phyloP scores from a whole-genome alignment of 352 stramenopile genomes.

The Pythium aphanidermatum region DNA sequence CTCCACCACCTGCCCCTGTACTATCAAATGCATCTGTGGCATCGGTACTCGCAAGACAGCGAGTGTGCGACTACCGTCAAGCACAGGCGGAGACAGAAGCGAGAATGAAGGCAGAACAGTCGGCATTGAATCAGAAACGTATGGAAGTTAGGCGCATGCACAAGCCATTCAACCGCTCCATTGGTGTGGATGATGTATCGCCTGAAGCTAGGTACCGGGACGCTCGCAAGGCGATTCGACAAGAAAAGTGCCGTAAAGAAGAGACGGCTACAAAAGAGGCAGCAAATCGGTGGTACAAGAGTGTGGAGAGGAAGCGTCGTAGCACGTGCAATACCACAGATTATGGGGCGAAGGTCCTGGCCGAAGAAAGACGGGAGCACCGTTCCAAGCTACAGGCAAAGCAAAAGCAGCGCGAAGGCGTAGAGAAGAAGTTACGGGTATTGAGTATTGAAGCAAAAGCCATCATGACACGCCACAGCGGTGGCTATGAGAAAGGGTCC shows the following conservation, averaged over 20 bases:
- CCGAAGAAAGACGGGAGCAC: constrained; percentile 5
- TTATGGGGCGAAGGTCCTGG: constrained; percentile 11
- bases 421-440: constrained; percentile 17
- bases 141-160: constrained; percentile 32
- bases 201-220: constrained; percentile 28
- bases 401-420: background rate
- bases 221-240: constrained; percentile 4
- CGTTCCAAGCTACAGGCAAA: background rate
- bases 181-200: constrained; percentile 34
- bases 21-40: background rate
- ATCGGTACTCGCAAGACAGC: background rate
- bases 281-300: constrained; percentile 16
- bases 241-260: constrained; percentile 4
- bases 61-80: constrained; percentile 4
- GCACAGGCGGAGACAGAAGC: background rate
- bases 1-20: background rate
- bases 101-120: constrained; percentile 1
- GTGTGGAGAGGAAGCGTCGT: constrained; percentile 3
- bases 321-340: constrained; percentile 1
- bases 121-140: background rate
- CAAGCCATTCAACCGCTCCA: constrained; percentile 27
- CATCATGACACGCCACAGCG: constrained; percentile 19
- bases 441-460: constrained; percentile 23
- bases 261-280: background rate
- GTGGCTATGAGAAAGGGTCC: constrained; percentile 35